Evolutionary conservation across 768 basidiomycete species (phyloP), one percentile per base, ranked within the genome.

Genomic region (Tulasnella sp.): DNA sequence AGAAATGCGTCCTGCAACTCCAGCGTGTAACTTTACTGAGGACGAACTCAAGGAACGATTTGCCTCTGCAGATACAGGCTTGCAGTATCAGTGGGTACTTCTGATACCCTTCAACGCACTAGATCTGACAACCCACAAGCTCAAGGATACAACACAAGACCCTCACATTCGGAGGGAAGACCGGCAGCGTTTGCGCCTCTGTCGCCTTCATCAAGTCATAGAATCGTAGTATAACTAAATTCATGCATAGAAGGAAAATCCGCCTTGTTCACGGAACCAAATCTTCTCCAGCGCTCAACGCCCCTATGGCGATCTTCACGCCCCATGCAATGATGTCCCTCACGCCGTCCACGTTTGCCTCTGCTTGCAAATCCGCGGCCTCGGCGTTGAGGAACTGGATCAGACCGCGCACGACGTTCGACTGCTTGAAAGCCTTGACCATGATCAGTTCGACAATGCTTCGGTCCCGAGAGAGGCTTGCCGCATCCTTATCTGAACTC

Each of bases 1-100:
- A n/a, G n/a, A n/a, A n/a, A 43, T 43, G 29, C 2, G 69, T 43
- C 56, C 4, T 23, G 0, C 11, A 15, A 17, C 1, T 61, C 84
- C 50, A 66, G 85, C 89, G 1, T 92, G 89, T 67, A 91, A 91
- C 67, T 91, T 89, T 65, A 92, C 89, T 0, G 84, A 87, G 64
- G 80, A 83, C 0, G 89, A 92, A 67, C 67, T 91, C 34, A 78
- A 75, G 64, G 66, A 72, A 3, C 77, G 66, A 53, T 87, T 90
- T 65, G 70, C 71, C 11, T 73, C 70, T 0, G 66, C 70, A 8
- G 76, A 72, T 13, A 78, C 79, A 17, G 74, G 76, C 3, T 70
- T 92, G 30, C 58, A 67, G 41, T 88, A 84, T 68, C 81, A 86
- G 89, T 91, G 66, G 68, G 80, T 54, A 54, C 43, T 10, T 10